Conservation (phyloP, 2,329 filamentous ascomycete genomes). For the Fusarium sp. region DNA sequence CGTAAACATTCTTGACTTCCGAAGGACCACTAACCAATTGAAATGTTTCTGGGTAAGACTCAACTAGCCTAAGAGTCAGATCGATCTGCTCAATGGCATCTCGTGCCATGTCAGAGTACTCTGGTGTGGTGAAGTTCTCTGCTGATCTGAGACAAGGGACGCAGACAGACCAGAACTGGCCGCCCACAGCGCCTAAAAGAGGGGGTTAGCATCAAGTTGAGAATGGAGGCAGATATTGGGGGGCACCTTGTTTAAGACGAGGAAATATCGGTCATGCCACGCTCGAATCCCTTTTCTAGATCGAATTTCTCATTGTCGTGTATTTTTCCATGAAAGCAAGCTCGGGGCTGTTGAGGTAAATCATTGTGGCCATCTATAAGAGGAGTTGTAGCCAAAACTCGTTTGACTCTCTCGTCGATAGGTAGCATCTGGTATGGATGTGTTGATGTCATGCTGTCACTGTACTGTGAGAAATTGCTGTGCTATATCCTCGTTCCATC, state of each 20-base stretch:
- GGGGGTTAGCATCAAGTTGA: not conserved
- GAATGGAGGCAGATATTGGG: accelerated
- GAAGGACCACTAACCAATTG: not conserved
- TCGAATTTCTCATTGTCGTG: not conserved
- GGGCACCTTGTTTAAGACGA: not conserved
- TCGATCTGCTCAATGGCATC: conserved; percentile 8
- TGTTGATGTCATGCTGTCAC: not conserved
- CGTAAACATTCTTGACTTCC: not conserved
- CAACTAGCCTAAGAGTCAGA: not conserved
- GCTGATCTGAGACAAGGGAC: conserved; percentile 3
- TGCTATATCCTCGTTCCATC: no score
- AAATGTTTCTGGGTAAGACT: not conserved
- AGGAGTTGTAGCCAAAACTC: not conserved
- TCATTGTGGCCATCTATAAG: conserved; percentile 8
- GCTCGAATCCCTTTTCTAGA: not conserved
- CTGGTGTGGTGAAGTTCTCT: not conserved
- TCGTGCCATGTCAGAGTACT: conserved; percentile 1
- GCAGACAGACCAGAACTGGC: conserved; percentile 9
- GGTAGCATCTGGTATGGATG: not conserved
- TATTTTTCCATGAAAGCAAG: not conserved
- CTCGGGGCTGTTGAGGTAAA: not conserved
- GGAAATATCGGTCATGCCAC: conserved; percentile 8
- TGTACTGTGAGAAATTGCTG: accelerated
- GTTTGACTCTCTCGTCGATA: conserved; percentile 6
- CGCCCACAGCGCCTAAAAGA: not conserved